Evolutionary conservation across 2,329 filamentous ascomycete genomes (phyloP).

Genomic region (Penicillium digitatum): DNA sequence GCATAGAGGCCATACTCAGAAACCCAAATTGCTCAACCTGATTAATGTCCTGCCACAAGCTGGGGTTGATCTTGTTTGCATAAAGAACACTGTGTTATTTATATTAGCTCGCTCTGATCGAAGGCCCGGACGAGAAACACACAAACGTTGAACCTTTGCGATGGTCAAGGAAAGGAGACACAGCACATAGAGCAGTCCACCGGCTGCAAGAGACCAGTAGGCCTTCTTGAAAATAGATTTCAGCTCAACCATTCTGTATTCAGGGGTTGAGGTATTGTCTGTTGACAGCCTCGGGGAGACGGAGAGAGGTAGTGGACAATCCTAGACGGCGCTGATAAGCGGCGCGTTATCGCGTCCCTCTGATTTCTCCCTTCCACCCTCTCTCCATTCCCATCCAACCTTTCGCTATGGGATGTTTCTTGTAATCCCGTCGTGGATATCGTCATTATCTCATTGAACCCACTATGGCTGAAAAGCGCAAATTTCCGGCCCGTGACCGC

Average conservation of each 20-base stretch:
- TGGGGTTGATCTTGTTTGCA: constrained; percentile 71
- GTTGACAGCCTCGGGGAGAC: not conserved
- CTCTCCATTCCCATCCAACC: constrained; percentile 9
- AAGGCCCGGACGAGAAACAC: constrained; percentile 34
- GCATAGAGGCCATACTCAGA: constrained; percentile 58
- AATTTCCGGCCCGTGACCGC: constrained; percentile 42
- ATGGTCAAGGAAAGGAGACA: constrained; percentile 64
- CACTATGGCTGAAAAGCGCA: constrained; percentile 44
- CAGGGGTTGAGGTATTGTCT: not conserved
- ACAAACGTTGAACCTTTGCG: constrained; percentile 77
- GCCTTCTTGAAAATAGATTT: constrained; percentile 49
- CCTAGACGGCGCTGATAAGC: constrained; percentile 9
- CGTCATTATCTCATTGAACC: not conserved
- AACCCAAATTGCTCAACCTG: constrained; percentile 82
- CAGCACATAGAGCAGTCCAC: constrained; percentile 62
- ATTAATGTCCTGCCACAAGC: constrained; percentile 68
- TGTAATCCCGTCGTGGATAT: not conserved
- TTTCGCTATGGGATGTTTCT: not conserved
- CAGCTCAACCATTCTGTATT: constrained; percentile 35
- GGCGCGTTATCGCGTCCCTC: constrained; percentile 19
- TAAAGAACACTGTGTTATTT: constrained; percentile 65
- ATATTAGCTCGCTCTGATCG: not conserved
- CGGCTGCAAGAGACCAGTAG: constrained; percentile 55
- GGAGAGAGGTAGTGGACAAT: constrained; percentile 11
- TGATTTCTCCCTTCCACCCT: constrained; percentile 18